These are phyloP conservation scores for Desmodesmus armatus DNA, from an alignment of 139 green algal species.

Conservation along the genomic window DNA sequence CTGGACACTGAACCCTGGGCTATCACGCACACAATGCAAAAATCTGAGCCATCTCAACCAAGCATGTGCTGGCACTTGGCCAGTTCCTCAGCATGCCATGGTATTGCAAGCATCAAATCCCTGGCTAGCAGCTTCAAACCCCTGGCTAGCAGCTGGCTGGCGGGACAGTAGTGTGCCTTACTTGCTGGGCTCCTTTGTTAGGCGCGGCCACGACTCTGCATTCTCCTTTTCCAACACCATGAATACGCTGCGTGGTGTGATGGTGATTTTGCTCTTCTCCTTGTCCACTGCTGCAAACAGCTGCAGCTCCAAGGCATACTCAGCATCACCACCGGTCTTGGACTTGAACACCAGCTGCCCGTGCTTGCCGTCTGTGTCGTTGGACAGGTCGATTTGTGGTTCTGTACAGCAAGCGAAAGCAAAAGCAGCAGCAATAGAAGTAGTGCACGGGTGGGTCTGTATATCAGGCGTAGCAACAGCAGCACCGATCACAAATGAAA, in stretches of 20 bases:
- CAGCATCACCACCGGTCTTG: constrained; percentile 52
- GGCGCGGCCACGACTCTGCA: constrained; percentile 66
- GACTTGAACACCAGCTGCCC: constrained; percentile 64
- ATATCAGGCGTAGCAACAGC: too few relatives aligned
- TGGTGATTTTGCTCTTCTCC: constrained; percentile 70
- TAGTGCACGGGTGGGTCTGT: too few relatives aligned
- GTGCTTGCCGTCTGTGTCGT: constrained; percentile 61
- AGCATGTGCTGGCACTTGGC: too few relatives aligned
- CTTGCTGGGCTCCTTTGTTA: constrained; percentile 65
- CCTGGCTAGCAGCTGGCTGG: too few relatives aligned
- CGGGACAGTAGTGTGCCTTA: constrained; percentile 44
- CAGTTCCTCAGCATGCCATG: too few relatives aligned
- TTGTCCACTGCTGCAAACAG: constrained; percentile 68
- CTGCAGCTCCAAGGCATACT: constrained; percentile 70
- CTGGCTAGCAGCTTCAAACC: too few relatives aligned
- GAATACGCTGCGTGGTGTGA: constrained; percentile 64
- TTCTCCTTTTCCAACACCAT: constrained; percentile 73
- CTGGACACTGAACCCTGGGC: too few relatives aligned
- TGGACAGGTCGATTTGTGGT: constrained; percentile 68
- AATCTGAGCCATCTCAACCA: too few relatives aligned
- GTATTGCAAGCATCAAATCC: too few relatives aligned
- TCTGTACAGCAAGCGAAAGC: constrained; percentile 42
- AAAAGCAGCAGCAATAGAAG: too few relatives aligned
- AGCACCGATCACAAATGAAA: too few relatives aligned
- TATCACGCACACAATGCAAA: too few relatives aligned